Base-by-base conservation (phyloP, 78 protist genomes). In the Dictyostelium brefeldianum region DNA sequence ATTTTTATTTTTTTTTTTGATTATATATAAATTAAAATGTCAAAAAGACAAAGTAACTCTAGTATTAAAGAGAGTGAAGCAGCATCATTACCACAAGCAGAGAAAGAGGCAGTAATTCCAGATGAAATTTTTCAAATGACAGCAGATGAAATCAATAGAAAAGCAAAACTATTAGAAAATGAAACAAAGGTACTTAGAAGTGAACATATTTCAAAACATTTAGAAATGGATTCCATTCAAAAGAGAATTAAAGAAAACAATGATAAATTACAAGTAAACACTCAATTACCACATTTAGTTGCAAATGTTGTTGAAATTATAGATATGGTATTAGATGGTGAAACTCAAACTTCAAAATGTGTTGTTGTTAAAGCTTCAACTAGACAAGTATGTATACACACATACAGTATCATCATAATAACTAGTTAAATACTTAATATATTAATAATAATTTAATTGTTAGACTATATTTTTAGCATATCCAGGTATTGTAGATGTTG, bases 401-500 rank as follows among this genome's bases (percentile, higher is more conserved):
- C 50, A 48, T 20, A 31, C 20, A 54, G 11, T 9, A 78, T 17
- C 2, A 20, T 14, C 8, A 46, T 20, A 57, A 5, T 14, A 27
- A 83, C 2, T 6, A 50, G 4, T 54, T 43, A 77, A 36, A 62
- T 18, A 83, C 12, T n/a, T n/a, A n/a, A n/a, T n/a, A 62, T 57
- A 57, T 46, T 65, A 64, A 78, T 56, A n/a, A 20, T 29, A 57
- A 47, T 46, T 36, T 27, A 97, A 97, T 11, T 89, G 98, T 3
- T 99, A 97, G 97, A 99, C 99, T 8, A 92, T 99, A 31, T 99
- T 98, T 94, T 97, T 99, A 43, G 99, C 99, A 0, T 98, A 97
- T 57, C 95, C 97, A 47, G 99, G 99, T 4, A 98, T 99, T 29
- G 99, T 99, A 15, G 99, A 96, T 56, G 84, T 98, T 25, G 83